Evolutionary conservation across 2,329 filamentous ascomycete genomes (phyloP).

Genomic region (Dendrostoma leiphaemia): DNA sequence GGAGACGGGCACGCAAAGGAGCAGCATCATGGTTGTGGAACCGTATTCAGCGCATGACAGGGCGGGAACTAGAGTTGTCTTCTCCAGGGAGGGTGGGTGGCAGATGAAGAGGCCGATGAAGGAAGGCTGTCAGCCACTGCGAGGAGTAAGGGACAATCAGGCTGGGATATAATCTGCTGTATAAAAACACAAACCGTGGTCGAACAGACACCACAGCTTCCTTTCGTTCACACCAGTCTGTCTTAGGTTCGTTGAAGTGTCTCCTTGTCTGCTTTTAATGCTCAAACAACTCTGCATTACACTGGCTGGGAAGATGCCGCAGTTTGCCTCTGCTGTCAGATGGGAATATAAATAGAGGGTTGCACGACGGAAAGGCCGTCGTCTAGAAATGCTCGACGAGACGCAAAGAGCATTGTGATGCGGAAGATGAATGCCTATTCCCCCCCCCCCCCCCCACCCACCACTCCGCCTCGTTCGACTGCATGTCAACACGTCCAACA

Average conservation of each 20-base stretch:
- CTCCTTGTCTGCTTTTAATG: not conserved
- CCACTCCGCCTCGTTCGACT: too few relatives aligned
- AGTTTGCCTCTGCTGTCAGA: too few relatives aligned
- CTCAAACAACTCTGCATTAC: too few relatives aligned
- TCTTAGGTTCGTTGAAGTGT: not conserved
- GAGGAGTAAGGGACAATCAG: conserved; percentile 1
- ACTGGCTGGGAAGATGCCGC: too few relatives aligned
- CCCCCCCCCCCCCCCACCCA: too few relatives aligned
- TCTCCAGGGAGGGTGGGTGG: not conserved
- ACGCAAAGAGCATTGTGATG: too few relatives aligned
- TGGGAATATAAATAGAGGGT: too few relatives aligned
- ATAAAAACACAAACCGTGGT: conserved; percentile 19
- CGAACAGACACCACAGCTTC: conserved; percentile 13
- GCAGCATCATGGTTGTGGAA: not conserved
- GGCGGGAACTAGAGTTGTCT: not conserved
- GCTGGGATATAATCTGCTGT: conserved; percentile 18
- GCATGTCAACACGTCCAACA: too few relatives aligned
- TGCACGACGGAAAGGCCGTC: too few relatives aligned
- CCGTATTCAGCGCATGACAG: not conserved
- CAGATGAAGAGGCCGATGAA: not conserved
- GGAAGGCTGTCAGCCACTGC: not conserved
- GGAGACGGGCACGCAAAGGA: too few relatives aligned
- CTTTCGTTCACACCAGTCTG: not conserved
- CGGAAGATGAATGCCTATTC: too few relatives aligned
- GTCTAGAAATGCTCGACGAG: too few relatives aligned